phyloP scores from a whole-genome alignment of 345 rosid genomes.

The Rhizophora apiculata region DNA sequence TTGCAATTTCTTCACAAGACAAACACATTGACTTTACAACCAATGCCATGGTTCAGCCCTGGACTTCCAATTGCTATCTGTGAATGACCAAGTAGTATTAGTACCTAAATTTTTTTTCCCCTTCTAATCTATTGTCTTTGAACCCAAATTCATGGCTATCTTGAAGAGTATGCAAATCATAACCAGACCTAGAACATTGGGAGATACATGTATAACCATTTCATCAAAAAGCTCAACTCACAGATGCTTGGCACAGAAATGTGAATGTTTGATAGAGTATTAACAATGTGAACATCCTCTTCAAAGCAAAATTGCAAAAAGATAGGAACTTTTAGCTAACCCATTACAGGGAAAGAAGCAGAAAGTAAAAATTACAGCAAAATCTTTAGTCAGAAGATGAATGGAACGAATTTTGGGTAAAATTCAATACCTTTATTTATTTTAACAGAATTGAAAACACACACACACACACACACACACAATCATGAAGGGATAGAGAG shows the following conservation, averaged over 20 bases:
- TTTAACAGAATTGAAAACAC: neutral
- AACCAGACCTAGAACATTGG: neutral
- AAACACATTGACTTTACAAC: conserved; percentile 43
- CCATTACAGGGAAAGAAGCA: neutral
- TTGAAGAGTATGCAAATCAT: neutral
- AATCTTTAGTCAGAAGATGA: neutral
- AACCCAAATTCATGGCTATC: neutral
- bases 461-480: neutral
- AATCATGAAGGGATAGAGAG: conserved; percentile 9
- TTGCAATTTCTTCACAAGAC: conserved; percentile 39
- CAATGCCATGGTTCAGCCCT: conserved; percentile 51
- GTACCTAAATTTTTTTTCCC: neutral
- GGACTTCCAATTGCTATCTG: conserved; percentile 35
- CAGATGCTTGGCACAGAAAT: conserved; percentile 6
- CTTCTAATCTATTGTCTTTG: neutral
- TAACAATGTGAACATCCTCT: neutral
- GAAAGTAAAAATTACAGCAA: neutral
- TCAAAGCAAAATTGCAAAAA: neutral
- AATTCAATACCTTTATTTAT: no score
- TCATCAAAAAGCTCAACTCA: neutral
- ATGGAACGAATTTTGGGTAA: neutral
- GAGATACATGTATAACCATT: neutral
- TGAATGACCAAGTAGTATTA: neutral
- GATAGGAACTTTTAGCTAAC: neutral
- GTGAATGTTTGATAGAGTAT: neutral